phyloP scores from a whole-genome alignment of 441 rosid species.

The Populus hybrid region DNA sequence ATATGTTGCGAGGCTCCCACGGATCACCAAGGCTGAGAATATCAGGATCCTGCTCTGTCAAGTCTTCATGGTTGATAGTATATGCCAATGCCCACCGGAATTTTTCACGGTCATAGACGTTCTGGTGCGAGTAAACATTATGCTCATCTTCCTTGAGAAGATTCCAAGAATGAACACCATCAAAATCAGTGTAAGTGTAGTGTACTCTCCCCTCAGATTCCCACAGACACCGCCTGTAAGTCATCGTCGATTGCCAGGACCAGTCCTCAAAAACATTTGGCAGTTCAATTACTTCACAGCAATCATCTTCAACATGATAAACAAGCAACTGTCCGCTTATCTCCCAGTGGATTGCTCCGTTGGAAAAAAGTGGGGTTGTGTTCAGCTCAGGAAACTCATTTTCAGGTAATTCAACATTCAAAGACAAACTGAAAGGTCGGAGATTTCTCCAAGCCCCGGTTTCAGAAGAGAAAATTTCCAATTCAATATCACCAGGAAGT shows the following conservation, averaged over 20 bases:
- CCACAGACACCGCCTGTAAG: slow-evolving; percentile 15
- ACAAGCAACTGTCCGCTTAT: slow-evolving; percentile 17
- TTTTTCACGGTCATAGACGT: slow-evolving; percentile 8
- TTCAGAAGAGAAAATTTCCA: slow-evolving; percentile 19
- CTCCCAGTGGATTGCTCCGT: slow-evolving; percentile 24
- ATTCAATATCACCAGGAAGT: not conserved
- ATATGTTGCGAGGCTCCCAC: slow-evolving; percentile 2
- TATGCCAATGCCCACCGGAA: slow-evolving; percentile 17
- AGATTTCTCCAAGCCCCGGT: slow-evolving; percentile 15
- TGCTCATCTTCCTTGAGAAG: slow-evolving; percentile 21
- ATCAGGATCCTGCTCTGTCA: not conserved
- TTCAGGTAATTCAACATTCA: not conserved
- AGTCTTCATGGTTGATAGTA: slow-evolving; percentile 3
- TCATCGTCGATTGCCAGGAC: not conserved
- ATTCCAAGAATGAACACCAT: slow-evolving; percentile 22
- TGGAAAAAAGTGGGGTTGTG: slow-evolving; percentile 8
- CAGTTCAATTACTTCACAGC: slow-evolving; percentile 13
- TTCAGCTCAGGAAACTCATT: slow-evolving; percentile 3
- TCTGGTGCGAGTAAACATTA: not conserved
- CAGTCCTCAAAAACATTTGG: slow-evolving; percentile 1
- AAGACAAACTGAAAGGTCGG: not conserved
- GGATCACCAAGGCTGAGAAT: not conserved
- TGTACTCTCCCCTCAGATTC: slow-evolving; percentile 22
- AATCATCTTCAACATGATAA: slow-evolving; percentile 5
- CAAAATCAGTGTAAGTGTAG: slow-evolving; percentile 19